Conservation (phyloP, 2,329 filamentous ascomycete genomes). For the Talaromyces atroroseus region DNA sequence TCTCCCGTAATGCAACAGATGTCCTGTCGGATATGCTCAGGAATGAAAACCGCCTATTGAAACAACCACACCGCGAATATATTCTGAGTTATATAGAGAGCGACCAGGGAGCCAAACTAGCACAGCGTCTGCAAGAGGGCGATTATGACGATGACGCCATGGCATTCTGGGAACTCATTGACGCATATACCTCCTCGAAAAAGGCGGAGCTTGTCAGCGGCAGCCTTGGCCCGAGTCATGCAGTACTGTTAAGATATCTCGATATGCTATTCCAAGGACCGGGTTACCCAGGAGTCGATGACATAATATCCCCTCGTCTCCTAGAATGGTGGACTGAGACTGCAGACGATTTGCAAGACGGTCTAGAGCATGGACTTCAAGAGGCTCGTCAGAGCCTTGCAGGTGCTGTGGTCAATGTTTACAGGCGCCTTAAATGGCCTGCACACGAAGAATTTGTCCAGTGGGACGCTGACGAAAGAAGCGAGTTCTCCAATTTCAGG, state of each 20-base stretch:
- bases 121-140: slow-evolving; percentile 28
- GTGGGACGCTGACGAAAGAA: slow-evolving; percentile 40
- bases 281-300: slow-evolving; percentile 37
- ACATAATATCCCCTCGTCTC: slow-evolving; percentile 30
- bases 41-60: slow-evolving; percentile 24
- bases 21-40: slow-evolving; percentile 31
- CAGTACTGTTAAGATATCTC: slow-evolving; percentile 30
- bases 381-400: slow-evolving; percentile 35
- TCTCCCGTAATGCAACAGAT: slow-evolving; percentile 29
- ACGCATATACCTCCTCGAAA: slow-evolving; percentile 31
- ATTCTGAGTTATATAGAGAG: slow-evolving; percentile 31
- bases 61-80: slow-evolving; percentile 21
- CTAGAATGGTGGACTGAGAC: slow-evolving; percentile 41
- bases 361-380: slow-evolving; percentile 22
- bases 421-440: slow-evolving; percentile 39
- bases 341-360: slow-evolving; percentile 34
- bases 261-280: slow-evolving; percentile 36
- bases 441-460: slow-evolving; percentile 26
- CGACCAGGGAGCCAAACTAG: slow-evolving; percentile 28
- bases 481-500: slow-evolving; percentile 39
- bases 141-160: slow-evolving; percentile 35
- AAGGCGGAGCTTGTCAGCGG: slow-evolving; percentile 28
- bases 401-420: slow-evolving; percentile 37
- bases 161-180: slow-evolving; percentile 36
- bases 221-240: slow-evolving; percentile 27